Base-by-base conservation (phyloP, 768 basidiomycete genomes). In the Pulveroboletus sp. region DNA sequence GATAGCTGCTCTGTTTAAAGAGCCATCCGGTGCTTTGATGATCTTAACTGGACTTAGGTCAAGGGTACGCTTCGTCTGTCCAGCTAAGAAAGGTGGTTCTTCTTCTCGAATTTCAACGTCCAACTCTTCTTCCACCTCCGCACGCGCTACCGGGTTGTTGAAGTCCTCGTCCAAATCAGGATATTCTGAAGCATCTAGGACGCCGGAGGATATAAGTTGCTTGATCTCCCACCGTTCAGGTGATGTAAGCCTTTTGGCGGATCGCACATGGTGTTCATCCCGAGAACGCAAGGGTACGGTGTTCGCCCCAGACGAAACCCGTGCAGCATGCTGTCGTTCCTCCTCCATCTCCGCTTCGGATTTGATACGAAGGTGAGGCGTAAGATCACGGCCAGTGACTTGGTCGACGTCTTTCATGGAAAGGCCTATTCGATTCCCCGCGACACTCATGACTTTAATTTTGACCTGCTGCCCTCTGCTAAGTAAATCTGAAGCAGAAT, bases 141-240 rank as follows among this genome's bases (percentile, higher is more conserved):
- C 85, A 41, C 83, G 83, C 18, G 83, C 83, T 62, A 81, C 76
- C 2, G 87, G 83, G 60, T 89, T 85, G 47, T 69, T 78, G 64
- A 87, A 81, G 51, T 93, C 90, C 59, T 93, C 92, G 55, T 94
- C 90, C 45, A 96, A 74, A 28, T 95, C 90, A 3, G 93, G 93
- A 61, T 94, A 95, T 66, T 98, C 96, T 5, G 93, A 86, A 10
- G 94, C 87, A 56, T 85, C 84, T 47, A 97, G 80, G 14, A 85
- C 89, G 38, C 96, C 96, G 28, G 93, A 96, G 1, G 96, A 89
- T 48, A 98, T 96, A 49, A 99, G 81, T 66, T 98, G 96, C 69
- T 98, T 97, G 70, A 99, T 94, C 73, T 99, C 96, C 93, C 96
- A 99, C 27, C 96, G 83, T 69, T 99, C 96, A 1, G 96, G 96